Evolutionary conservation across 768 basidiomycete species (phyloP).

Genomic region (Boletus vinaceobasis): DNA sequence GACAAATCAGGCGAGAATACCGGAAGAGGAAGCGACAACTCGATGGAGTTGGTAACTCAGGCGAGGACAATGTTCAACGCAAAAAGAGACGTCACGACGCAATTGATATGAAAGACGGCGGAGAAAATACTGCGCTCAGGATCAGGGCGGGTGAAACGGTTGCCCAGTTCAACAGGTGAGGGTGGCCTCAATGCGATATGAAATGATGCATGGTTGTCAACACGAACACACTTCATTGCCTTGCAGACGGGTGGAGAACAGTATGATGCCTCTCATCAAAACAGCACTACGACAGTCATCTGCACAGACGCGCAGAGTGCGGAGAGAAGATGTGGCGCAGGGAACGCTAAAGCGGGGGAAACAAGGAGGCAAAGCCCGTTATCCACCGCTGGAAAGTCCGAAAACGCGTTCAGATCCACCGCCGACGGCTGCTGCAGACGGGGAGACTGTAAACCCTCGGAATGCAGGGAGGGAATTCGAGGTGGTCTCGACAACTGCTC

Average conservation of each 20-base stretch:
- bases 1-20: constrained; percentile 53
- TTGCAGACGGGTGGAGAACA: constrained; percentile 67
- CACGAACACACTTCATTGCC: constrained; percentile 2
- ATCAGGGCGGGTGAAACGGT: constrained; percentile 71
- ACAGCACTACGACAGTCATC: constrained; percentile 58
- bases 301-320: constrained; percentile 45
- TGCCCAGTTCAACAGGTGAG: constrained; percentile 72
- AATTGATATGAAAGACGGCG: constrained; percentile 14
- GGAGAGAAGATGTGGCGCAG: constrained; percentile 28
- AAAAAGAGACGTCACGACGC: constrained; percentile 31
- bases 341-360: constrained; percentile 17
- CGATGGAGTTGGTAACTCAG: constrained; percentile 24
- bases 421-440: constrained; percentile 9
- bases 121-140: constrained; percentile 30
- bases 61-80: constrained; percentile 23
- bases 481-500: constrained; percentile 48
- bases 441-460: constrained; percentile 18
- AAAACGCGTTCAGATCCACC: constrained; percentile 14
- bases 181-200: constrained; percentile 8
- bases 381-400: constrained; percentile 8
- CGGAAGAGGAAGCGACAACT: constrained; percentile 43
- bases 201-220: constrained; percentile 6
- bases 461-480: constrained; percentile 46
- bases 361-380: constrained; percentile 5
- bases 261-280: constrained; percentile 62